Percentiles rank a stretch among this genome's conserved stretches.
Conservation (phyloP, 176 grass and related monocot genomes). For the Saccharum spontaneum region DNA sequence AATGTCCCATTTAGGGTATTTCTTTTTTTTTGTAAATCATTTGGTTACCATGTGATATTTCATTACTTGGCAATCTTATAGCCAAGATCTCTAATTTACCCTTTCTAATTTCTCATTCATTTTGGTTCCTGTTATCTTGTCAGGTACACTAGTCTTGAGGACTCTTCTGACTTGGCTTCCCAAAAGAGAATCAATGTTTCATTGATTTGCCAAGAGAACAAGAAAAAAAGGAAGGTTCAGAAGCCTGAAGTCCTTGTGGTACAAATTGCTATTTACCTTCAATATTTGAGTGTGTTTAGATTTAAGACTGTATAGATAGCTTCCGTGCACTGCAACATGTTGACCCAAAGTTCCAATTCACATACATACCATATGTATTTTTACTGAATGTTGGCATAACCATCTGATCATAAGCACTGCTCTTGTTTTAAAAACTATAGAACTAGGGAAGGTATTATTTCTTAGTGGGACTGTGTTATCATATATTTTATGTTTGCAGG, state of each 20-base stretch:
- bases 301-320: neutral
- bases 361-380: neutral
- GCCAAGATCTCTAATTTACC: neutral
- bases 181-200: conserved; percentile 61
- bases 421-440: conserved; percentile 18
- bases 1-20: neutral
- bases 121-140: conserved; percentile 27
- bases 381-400: too few relatives aligned
- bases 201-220: conserved; percentile 48
- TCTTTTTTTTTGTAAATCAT: neutral
- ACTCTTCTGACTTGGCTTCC: conserved; percentile 37
- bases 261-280: conserved; percentile 14
- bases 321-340: neutral
- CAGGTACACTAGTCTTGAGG: conserved; percentile 56
- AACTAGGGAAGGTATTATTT: conserved; percentile 2
- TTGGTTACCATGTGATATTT: neutral
- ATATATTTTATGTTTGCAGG: conserved; percentile 38
- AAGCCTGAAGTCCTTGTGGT: conserved; percentile 39
- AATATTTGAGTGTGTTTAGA: neutral
- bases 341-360: neutral
- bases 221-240: conserved; percentile 56
- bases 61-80: neutral
- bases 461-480: conserved; percentile 6
- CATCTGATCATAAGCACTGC: neutral
- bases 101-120: conserved; percentile 1